Evolutionary conservation across 805 yeast genomes (phyloP), one percentile per base, ranked within the genome.

Genomic region (Candida xiaguanensis): DNA sequence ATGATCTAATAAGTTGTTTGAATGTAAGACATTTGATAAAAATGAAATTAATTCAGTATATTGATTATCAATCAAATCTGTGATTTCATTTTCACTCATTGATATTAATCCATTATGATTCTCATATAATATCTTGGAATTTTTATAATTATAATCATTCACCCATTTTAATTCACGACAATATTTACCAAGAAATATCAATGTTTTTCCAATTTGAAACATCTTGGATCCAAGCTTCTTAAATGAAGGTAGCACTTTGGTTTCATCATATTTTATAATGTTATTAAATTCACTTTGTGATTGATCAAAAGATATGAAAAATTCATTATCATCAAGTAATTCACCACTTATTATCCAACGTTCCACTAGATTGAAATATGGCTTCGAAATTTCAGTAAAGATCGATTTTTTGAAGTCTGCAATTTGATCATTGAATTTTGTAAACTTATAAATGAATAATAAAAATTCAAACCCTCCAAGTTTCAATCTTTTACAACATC

Each of bases 261-360:
- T 56, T 0, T 55, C 50, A 17, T 57, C 36, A 38, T 53, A 66
- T 14, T 49, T 45, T 14, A 72, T 60, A 4, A 63, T 63, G 26
- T 61, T 65, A 34, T 61, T 59, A 28, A 68, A 57, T 35, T 63
- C 57, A 9, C 49, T 50, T 14, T 58, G 52, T 4, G 50, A 40
- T 3, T 46, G 41, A 41, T 67, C 56, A 40, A 65, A 67, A 8
- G 50, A 47, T 11, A 69, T 75, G 50, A 86, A 90, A 51, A 88
- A 88, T 46, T 82, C 91, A 12, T 70, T 72, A 41, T 62, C 63
- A 40, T 76, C 78, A 2, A 67, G 59, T 12, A 88, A 53, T 36
- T 74, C 77, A 1, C 96, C 97, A 31, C 72, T 60, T 0, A 77
- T 56, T 2, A 88, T 54, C 97, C 97, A 91, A 31, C 69, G 67